Evolutionary conservation across 2,329 filamentous ascomycete species (phyloP), one percentile per base, ranked within the genome.

Genomic region (Apiospora pterosperma): DNA sequence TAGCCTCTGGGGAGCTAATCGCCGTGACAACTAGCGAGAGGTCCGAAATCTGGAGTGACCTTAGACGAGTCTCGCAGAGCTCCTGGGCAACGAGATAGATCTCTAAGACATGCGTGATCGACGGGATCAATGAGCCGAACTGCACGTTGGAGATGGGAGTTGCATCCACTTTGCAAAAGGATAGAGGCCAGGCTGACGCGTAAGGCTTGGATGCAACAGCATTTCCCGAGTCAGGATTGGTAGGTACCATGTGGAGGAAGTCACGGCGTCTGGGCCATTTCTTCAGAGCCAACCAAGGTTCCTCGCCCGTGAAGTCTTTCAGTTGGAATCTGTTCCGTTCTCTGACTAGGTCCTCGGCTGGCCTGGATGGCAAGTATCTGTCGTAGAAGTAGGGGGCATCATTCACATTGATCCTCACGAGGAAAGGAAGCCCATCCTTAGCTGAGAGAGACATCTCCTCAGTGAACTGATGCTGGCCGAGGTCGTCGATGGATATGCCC

Each of bases 91-190:
- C 79, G 28, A 95, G 77, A 31, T 84, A 79, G 0, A 87, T 80
- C 67, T 91, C 90, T 2, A 95, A 70, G n/a, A 86, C 85, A 68
- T 92, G 86, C 19, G 91, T 79, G 39, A 97, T 86, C 0, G 88
- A 89, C 0, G 94, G 93, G 5, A 96, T 82, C 41, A 96, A 81
- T 62, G 90, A 80, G 2, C 83, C 86, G 34, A 88, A 82, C 58
- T 81, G 76, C 1, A 78, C 80, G 64, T 81, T 79, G 8, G 75
- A 74, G 7, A 79, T 71, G 0, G 83, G 79, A 2, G 86, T 69
- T 2, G 69, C 68, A 66, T 89, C 87, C 0, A 85, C 74, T 0
- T 73, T 81, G 63, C 87, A 86, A n/a, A 77, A 77, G 0, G 76
- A 68, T 1, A 79, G 72, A 0, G 84, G 83, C 4, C 89, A 72